Evolutionary conservation across 179 eudicot genomes (phyloP), one percentile per base, ranked within the genome.

Genomic region (Beta lomatogona): DNA sequence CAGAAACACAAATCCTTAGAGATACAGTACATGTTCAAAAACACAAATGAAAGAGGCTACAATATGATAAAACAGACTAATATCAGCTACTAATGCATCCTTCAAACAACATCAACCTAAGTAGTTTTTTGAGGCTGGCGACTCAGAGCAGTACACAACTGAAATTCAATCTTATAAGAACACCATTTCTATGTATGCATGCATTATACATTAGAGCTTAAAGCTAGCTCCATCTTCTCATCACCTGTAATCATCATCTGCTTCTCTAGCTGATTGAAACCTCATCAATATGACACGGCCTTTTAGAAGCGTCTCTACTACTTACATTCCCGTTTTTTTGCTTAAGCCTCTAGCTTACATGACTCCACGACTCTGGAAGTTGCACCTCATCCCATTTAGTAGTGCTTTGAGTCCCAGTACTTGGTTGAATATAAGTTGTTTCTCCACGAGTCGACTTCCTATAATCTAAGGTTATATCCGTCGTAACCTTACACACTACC

Each of bases 331-430:
- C 28, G 5, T 3, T 57, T 19, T 57, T 14, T 57, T 59, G 0
- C 25, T 18, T 18, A 59, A 18, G 25, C 22, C 64, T 19, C 64
- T 19, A 6, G 15, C 8, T 68, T 44, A 68, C n/a, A 19, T 19
- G 18, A 57, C 52, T 46, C 80, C 72, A 77, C 10, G 60, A 16
- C 67, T 45, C 55, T 11, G 67, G 66, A 2, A 55, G 13, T 54
- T 11, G 81, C 46, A 79, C 63, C 64, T 14, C 82, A 72, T 80
- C 82, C 82, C 82, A 80, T 50, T 60, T 61, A 28, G 82, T 80
- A 48, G 57, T 60, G 21, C 15, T 15, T 21, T 5, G 31, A 61
- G 18, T 28, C 63, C 14, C 12, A 6, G 15, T 31, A 13, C 15
- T 53, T 1, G 46, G 71, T 13, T 73, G 82, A 73, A 63, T 63